Evolutionary conservation across 1,284 basidiomycete species (phyloP), one percentile per base, ranked within the genome.

Genomic region (Moesziomyces sp.): DNA sequence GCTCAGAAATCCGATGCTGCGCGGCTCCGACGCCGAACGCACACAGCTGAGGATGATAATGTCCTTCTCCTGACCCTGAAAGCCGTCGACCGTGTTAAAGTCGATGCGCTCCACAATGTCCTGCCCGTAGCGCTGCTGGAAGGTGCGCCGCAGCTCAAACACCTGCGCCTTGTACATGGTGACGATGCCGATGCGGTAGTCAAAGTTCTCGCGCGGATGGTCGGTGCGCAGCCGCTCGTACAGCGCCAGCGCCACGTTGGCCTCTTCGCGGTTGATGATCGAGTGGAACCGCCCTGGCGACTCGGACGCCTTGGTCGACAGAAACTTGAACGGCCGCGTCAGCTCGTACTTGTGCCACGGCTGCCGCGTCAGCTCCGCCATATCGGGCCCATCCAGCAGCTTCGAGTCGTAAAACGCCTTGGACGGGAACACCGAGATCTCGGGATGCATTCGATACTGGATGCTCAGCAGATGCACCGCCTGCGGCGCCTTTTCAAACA

Each of bases 401-500:
- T 89, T 88, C 5, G 90, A 89, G 54, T 91, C 86, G 84, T 99
- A 99, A 86, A 99, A 99, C 1, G 95, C 86, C 54, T 88, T 88
- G 69, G 94, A 97, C 0, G 97, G 97, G 30, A 99, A 88, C 51
- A 87, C 87, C 73, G 93, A 96, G 83, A 99, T 99, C 63, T 92
- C 90, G 1, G 97, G 96, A 84, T 99, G 95, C 97, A 99, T 99
- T 82, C 97, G 96, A 84, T 99, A 99, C 86, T 99, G 97, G 49
- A 99, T 99, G 76, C 93, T 94, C 66, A 99, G 87, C 5, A 99
- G 87, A 85, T 99, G 93, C 49, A 97, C 93, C 26, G 91, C 89
- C 13, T 92, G 89, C 3, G 91, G 90, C 33, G 88, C 87, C 43
- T 90, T 89, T 78, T 90, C 91, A 80, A 94, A 93, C 72, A 99